These are phyloP conservation scores for Suillus subalutaceus DNA, from an alignment of 768 basidiomycete species.

Conservation along the genomic window DNA sequence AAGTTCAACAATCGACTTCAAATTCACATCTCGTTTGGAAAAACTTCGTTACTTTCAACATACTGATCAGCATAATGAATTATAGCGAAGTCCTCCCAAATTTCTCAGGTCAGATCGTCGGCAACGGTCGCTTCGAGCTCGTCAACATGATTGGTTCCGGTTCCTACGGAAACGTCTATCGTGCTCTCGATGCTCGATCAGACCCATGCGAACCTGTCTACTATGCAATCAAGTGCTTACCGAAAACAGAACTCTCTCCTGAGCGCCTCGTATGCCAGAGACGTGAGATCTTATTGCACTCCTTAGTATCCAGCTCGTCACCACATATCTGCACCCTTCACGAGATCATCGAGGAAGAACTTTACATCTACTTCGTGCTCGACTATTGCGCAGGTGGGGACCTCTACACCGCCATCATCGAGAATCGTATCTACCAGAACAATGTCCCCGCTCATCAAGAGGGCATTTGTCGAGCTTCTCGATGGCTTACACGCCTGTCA, in stretches of 20 bases:
- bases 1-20: constrained; percentile 2
- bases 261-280: constrained; percentile 60
- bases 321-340: constrained; percentile 72
- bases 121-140: constrained; percentile 63
- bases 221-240: constrained; percentile 79
- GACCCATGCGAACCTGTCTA: constrained; percentile 41
- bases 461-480: constrained; percentile 75
- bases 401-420: constrained; percentile 71
- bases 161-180: constrained; percentile 78
- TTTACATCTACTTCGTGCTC: constrained; percentile 68
- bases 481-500: constrained; percentile 82
- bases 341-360: constrained; percentile 59
- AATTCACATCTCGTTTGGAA: constrained; percentile 1
- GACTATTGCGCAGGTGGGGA: constrained; percentile 65
- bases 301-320: constrained; percentile 49
- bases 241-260: constrained; percentile 55
- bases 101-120: constrained; percentile 53
- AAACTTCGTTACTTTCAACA: constrained; percentile 4
- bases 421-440: constrained; percentile 51
- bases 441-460: constrained; percentile 64
- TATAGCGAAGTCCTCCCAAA: constrained; percentile 41
- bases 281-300: constrained; percentile 69
- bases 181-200: constrained; percentile 56
- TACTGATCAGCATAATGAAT: constrained; percentile 7
- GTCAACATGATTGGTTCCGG: constrained; percentile 69